Percentiles rank a stretch among this genome's conserved stretches.
These are phyloP conservation scores for Zygosaccharomyces rouxii DNA, from an alignment of 805 yeast species.

Conservation along the genomic window DNA sequence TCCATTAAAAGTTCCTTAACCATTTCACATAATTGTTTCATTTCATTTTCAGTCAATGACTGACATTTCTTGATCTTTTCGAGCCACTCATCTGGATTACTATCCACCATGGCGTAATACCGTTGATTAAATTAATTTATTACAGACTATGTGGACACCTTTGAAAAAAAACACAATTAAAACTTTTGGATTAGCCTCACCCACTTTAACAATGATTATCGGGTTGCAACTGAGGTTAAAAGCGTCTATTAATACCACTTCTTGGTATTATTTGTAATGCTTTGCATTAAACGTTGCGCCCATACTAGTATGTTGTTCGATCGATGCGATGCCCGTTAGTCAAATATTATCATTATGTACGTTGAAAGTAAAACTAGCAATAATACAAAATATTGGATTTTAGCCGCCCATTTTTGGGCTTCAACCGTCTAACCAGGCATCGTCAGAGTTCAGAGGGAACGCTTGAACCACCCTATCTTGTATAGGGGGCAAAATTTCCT, in stretches of 20 bases:
- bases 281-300: slow-evolving; percentile 1
- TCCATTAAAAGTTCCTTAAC: slow-evolving; percentile 95
- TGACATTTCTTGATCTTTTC: slow-evolving; percentile 90
- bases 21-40: slow-evolving; percentile 93
- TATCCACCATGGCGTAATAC: slow-evolving; percentile 45
- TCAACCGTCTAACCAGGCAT: slow-evolving; percentile 30
- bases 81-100: slow-evolving; percentile 95
- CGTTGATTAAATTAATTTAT: not conserved
- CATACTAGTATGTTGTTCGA: not conserved
- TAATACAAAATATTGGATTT: not conserved
- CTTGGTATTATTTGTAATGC: not conserved
- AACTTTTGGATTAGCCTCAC: not conserved
- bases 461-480: slow-evolving; percentile 25
- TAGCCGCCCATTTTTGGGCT: not conserved
- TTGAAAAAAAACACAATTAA: not conserved
- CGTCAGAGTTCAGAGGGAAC: slow-evolving; percentile 31
- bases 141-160: not conserved
- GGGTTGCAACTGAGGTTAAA: not conserved
- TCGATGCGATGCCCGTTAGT: slow-evolving; percentile 3
- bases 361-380: not conserved
- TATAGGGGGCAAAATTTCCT: slow-evolving; percentile 28
- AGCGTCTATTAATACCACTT: not conserved
- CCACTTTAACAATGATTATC: not conserved
- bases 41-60: slow-evolving; percentile 82
- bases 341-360: slow-evolving; percentile 5